Conservation (phyloP, 495 filamentous ascomycete species). For the Aspergillus olivimuriae region DNA sequence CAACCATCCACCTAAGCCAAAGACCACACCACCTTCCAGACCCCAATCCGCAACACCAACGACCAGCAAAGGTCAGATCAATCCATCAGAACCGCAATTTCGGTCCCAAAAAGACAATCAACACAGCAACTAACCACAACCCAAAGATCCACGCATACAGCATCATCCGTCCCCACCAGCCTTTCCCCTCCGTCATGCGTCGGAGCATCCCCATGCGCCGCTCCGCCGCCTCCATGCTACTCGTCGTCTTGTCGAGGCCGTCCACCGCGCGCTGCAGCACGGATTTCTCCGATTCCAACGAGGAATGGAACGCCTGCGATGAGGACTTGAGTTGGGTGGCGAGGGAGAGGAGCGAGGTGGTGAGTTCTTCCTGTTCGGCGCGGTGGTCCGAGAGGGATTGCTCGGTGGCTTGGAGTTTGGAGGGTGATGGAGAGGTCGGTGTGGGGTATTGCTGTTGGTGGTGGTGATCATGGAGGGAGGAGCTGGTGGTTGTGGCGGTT, state of each 20-base stretch:
- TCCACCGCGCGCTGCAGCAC: conserved; percentile 62
- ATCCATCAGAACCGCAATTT: conserved; percentile 81
- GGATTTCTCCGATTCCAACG: conserved; percentile 65
- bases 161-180: conserved; percentile 80
- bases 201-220: conserved; percentile 66
- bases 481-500: conserved; percentile 18
- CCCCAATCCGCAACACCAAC: no score
- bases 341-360: conserved; percentile 68
- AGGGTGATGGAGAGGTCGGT: conserved; percentile 12
- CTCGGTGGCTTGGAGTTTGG: conserved; percentile 47
- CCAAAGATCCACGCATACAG: conserved; percentile 79
- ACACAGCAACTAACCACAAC: conserved; percentile 64
- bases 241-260: conserved; percentile 68
- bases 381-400: conserved; percentile 66
- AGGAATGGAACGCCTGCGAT: conserved; percentile 59
- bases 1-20: no score
- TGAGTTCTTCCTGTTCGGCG: conserved; percentile 77
- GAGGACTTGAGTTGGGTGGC: conserved; percentile 72
- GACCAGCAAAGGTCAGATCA: no score
- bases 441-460: conserved; percentile 1
- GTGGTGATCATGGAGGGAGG: conserved; percentile 11
- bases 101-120: conserved; percentile 74
- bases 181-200: conserved; percentile 75
- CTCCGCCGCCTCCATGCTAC: conserved; percentile 67
- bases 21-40: no score